Conservation (phyloP, 2,329 filamentous ascomycete genomes). For the Pseudocercospora crystallina region DNA sequence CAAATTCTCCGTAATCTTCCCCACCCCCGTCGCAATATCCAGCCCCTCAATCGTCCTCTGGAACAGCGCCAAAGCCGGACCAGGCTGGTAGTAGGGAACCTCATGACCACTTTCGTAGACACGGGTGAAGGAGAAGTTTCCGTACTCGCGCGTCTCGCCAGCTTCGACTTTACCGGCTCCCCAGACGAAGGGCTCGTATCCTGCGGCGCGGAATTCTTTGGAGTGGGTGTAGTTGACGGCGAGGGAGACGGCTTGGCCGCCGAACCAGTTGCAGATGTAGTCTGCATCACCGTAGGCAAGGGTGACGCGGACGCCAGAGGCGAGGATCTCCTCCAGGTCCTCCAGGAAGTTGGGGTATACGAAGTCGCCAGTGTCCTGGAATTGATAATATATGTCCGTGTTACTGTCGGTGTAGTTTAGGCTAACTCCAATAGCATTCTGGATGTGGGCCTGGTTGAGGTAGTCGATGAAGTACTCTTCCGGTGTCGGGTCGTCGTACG, state of each 20-base stretch:
- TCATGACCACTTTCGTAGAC: slow-evolving; percentile 52
- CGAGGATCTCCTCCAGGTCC: slow-evolving; percentile 44
- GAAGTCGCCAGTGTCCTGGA: slow-evolving; percentile 54
- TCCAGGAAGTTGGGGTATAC: slow-evolving; percentile 61
- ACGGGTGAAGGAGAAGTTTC: slow-evolving; percentile 51
- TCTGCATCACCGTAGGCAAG: slow-evolving; percentile 51
- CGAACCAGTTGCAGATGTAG: slow-evolving; percentile 49
- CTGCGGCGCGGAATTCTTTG: slow-evolving; percentile 43
- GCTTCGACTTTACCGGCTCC: slow-evolving; percentile 49
- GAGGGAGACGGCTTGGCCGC: slow-evolving; percentile 42
- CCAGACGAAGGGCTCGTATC: slow-evolving; percentile 46
- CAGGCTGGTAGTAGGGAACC: slow-evolving; percentile 55
- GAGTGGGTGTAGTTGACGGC: slow-evolving; percentile 38
- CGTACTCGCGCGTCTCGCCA: slow-evolving; percentile 54
- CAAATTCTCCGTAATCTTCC: slow-evolving; percentile 35
- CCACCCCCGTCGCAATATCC: slow-evolving; percentile 53
- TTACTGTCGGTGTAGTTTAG: slow-evolving; percentile 56
- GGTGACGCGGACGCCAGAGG: slow-evolving; percentile 45
- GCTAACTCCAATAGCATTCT: slow-evolving; percentile 58
- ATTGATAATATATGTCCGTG: slow-evolving; percentile 46
- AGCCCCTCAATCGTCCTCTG: slow-evolving; percentile 47
- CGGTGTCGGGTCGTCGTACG: slow-evolving; percentile 58
- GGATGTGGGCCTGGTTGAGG: slow-evolving; percentile 56
- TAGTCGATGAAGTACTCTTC: slow-evolving; percentile 52
- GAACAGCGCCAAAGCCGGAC: slow-evolving; percentile 49